phyloP scores from a whole-genome alignment of 2,329 filamentous ascomycete genomes.

The Thyridium curvatum region DNA sequence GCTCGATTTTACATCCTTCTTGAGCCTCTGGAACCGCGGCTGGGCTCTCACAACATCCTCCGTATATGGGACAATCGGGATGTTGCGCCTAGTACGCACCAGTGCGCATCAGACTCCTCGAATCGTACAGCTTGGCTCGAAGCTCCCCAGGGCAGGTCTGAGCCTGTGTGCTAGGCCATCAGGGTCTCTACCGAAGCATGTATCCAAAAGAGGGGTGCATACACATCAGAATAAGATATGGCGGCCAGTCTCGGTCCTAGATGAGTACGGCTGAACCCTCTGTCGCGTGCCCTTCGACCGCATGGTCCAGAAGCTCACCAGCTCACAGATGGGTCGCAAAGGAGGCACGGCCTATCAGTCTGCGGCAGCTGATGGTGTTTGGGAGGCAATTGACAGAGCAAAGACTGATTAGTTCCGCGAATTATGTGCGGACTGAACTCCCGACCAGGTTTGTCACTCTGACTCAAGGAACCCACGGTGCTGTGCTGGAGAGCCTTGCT shows the following conservation, averaged over 20 bases:
- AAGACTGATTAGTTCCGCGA: constrained; percentile 86
- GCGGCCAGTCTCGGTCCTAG: constrained; percentile 57
- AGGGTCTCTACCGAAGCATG: constrained; percentile 8
- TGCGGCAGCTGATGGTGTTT: constrained; percentile 96
- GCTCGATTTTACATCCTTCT: too few species aligned
- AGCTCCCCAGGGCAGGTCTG: background rate
- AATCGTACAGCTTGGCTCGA: too few species aligned
- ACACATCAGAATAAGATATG: constrained; percentile 34
- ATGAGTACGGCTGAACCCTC: constrained; percentile 44
- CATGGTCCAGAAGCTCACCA: background rate
- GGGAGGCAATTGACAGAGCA: constrained; percentile 87
- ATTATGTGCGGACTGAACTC: constrained; percentile 93
- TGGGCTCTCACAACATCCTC: too few species aligned
- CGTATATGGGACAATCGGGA: too few species aligned
- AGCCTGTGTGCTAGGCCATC: background rate
- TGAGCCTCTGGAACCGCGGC: too few species aligned
- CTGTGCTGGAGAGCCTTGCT: background rate
- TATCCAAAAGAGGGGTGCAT: constrained; percentile 17
- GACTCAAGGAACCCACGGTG: too few species aligned
- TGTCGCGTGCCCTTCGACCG: background rate
- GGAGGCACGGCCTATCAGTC: constrained; percentile 89
- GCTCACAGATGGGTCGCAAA: constrained; percentile 76
- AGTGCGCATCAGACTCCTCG: too few species aligned
- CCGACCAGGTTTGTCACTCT: constrained; percentile 61
- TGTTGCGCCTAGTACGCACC: too few species aligned